Evolutionary conservation across 2,329 filamentous ascomycete species (phyloP), one percentile per base, ranked within the genome.

Genomic region (Neofusicoccum ribis): DNA sequence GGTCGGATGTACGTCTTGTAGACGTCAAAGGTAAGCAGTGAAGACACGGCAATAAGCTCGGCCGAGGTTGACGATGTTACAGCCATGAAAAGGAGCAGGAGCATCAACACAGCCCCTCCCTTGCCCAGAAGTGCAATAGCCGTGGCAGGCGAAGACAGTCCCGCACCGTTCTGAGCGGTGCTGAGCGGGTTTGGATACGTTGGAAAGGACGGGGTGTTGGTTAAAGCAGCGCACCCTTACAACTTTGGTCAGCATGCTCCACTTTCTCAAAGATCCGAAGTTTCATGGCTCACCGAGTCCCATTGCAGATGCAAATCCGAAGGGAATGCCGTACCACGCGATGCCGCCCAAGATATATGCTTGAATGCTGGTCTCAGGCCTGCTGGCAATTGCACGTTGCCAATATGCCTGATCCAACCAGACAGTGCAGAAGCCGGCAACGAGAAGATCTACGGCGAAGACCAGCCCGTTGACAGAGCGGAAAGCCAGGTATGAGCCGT

Each of bases 401-500:
- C 78, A 5, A 79, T 52, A 63, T 6, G 60, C 60, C 23, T 63
- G 60, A 12, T 52, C 60, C 11, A 63, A 37, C 60, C 60, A 63
- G n/a, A 63, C 46, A 23, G 46, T 51, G 37, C 46, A 52, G 47
- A 63, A 63, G 11, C 60, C 60, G 17, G 44, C 23, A 15, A 77
- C 1, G 79, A 77, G 59, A 82, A 82, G 1, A 84, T 74, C 60
- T 2, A 84, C 84, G 0, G 80, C 82, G 17, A 85, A 85, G 0
- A 84, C 71, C 0, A 85, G 82, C 1, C 77, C 82, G 76, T 83
- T 58, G 56, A 83, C 82, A 2, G 83, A 84, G 0, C 80, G 84
- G 82, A 88, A 84, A 0, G 85, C 86, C 59, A 87, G 68, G 65
- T 84, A 85, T 0, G 82, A 83, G 0, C 84, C 84, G 20, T 79